Conservation (phyloP, 352 stramenopile genomes). For the Sclerospora graminicola region DNA sequence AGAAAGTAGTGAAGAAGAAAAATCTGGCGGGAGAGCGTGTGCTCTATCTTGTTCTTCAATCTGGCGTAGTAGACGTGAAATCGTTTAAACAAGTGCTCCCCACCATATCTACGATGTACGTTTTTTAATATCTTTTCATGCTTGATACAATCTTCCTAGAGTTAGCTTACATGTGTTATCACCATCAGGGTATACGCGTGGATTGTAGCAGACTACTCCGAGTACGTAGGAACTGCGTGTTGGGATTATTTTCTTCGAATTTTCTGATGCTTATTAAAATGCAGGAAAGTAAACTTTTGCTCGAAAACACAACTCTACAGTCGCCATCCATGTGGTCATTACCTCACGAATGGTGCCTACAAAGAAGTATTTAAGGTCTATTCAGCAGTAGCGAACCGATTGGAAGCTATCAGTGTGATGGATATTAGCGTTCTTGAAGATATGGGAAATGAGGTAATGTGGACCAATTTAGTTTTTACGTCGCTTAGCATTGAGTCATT, state of each 20-base stretch:
- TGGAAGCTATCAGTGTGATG: conserved; percentile 87
- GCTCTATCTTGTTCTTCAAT: conserved; percentile 32
- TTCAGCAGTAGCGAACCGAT: conserved; percentile 34
- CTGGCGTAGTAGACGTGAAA: conserved; percentile 25
- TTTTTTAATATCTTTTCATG: not conserved
- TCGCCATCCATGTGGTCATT: conserved; percentile 53
- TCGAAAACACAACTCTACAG: conserved; percentile 39
- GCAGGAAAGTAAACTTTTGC: conserved; percentile 30
- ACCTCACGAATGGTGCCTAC: conserved; percentile 75
- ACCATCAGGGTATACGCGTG: conserved; percentile 36
- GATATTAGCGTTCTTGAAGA: conserved; percentile 85
- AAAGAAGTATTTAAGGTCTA: conserved; percentile 87
- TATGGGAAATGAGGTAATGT: conserved; percentile 78
- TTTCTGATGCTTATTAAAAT: conserved; percentile 4
- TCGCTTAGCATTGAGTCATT: not conserved
- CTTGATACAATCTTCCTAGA: not conserved
- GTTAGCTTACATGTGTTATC: not conserved
- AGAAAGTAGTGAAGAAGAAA: conserved; percentile 9
- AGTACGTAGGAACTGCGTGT: conserved; percentile 17
- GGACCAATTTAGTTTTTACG: not conserved
- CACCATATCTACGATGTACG: conserved; percentile 41
- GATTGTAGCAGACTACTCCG: conserved; percentile 38
- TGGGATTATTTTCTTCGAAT: not conserved
- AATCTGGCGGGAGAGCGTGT: conserved; percentile 24
- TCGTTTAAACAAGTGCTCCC: conserved; percentile 23